These are phyloP conservation scores for Hymenoscyphus scutula DNA, from an alignment of 2,329 filamentous ascomycete genomes.

Conservation along the genomic window DNA sequence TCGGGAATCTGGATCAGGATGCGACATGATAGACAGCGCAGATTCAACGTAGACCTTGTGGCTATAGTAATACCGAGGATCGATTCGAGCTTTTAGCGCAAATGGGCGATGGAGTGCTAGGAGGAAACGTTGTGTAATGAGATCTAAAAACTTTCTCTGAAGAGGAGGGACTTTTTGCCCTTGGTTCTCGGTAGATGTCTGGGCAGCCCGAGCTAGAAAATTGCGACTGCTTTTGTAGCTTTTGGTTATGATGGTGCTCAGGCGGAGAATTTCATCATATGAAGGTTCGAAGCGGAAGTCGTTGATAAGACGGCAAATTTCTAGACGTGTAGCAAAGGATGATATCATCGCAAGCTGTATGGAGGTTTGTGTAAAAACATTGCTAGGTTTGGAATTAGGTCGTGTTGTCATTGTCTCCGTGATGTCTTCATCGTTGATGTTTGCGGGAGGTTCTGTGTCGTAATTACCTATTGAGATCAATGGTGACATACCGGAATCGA, in stretches of 20 bases:
- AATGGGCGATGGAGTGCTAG: slow-evolving; percentile 53
- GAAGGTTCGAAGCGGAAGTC: slow-evolving; percentile 43
- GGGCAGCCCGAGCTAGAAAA: slow-evolving; percentile 15
- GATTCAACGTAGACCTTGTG: slow-evolving; percentile 47
- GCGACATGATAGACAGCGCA: slow-evolving; percentile 33
- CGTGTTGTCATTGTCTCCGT: slow-evolving; percentile 36
- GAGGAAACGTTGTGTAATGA: slow-evolving; percentile 52
- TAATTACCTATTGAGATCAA: slow-evolving; percentile 47
- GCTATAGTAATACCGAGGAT: slow-evolving; percentile 50
- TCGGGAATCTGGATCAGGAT: slow-evolving; percentile 10
- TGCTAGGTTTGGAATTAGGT: slow-evolving; percentile 25
- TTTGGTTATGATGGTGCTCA: slow-evolving; percentile 46
- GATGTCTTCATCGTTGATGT: slow-evolving; percentile 53
- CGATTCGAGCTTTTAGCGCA: slow-evolving; percentile 40
- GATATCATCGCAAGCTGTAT: slow-evolving; percentile 47
- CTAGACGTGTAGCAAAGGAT: slow-evolving; percentile 45
- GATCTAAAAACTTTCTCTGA: slow-evolving; percentile 50
- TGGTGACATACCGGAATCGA: slow-evolving; percentile 51
- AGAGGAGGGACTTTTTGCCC: slow-evolving; percentile 5
- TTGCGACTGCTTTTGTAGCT: slow-evolving; percentile 27
- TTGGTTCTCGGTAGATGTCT: slow-evolving; percentile 5
- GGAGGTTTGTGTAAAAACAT: slow-evolving; percentile 48
- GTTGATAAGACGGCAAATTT: slow-evolving; percentile 47
- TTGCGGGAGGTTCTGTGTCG: slow-evolving; percentile 49
- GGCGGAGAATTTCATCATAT: slow-evolving; percentile 48